These are phyloP conservation scores for Monosporascus sp. DNA, from an alignment of 2,329 filamentous ascomycete species.

Conservation along the genomic window DNA sequence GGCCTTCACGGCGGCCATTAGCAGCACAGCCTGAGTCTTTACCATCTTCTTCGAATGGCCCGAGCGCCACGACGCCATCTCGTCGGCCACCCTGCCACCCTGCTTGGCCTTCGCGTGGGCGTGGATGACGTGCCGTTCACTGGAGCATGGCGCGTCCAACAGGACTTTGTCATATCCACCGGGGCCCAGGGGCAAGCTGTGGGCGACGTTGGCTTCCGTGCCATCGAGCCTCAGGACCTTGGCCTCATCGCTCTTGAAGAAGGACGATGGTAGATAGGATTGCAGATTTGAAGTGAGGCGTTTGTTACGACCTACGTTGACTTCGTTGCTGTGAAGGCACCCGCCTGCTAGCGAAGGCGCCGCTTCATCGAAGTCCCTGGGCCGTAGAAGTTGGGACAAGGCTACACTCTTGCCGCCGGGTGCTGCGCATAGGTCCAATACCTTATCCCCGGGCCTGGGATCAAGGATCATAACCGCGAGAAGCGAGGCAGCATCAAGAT, in stretches of 20 bases:
- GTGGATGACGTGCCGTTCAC: conserved; percentile 34
- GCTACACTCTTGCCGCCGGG: conserved; percentile 31
- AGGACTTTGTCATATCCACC: conserved; percentile 35
- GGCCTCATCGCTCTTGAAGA: conserved; percentile 17
- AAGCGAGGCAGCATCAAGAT: conserved; percentile 24
- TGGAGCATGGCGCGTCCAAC: conserved; percentile 36
- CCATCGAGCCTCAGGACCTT: conserved; percentile 22
- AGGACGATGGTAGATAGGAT: conserved; percentile 16
- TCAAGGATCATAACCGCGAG: conserved; percentile 26
- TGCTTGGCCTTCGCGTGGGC: conserved; percentile 25
- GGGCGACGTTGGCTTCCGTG: conserved; percentile 17
- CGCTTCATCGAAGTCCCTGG: conserved; percentile 7
- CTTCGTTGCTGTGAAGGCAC: conserved; percentile 33
- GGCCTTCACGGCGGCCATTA: conserved; percentile 30
- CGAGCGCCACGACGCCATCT: conserved; percentile 32
- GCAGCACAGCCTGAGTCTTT: conserved; percentile 26
- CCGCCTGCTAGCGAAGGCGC: conserved; percentile 18
- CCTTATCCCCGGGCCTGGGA: conserved; percentile 28
- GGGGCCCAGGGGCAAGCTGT: conserved; percentile 21
- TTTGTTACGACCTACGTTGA: conserved; percentile 25
- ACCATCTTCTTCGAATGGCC: conserved; percentile 30
- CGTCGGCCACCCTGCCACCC: conserved; percentile 25
- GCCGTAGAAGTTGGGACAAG: conserved; percentile 25
- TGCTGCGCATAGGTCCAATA: conserved; percentile 36
- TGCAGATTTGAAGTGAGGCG: conserved; percentile 24